Conservation (phyloP, 1,284 basidiomycete species). For the Leccinum ponderosum region DNA sequence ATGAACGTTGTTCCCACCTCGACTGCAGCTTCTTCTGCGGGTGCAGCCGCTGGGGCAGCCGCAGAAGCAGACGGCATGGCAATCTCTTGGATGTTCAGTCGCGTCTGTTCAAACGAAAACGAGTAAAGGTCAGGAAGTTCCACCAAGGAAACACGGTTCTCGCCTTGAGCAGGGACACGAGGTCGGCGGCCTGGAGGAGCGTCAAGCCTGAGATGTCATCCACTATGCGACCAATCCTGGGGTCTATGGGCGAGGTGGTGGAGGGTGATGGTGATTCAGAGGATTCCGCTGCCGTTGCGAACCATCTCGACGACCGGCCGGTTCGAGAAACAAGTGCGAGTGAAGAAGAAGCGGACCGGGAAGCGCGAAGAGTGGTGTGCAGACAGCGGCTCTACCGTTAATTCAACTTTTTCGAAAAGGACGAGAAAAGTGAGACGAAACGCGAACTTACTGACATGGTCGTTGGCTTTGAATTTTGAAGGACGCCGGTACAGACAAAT, state of each 20-base stretch:
- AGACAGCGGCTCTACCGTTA: slow-evolving; percentile 20
- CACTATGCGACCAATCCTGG: slow-evolving; percentile 83
- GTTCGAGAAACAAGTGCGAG: slow-evolving; percentile 19
- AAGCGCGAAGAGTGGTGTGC: slow-evolving; percentile 13
- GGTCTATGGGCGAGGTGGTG: slow-evolving; percentile 44
- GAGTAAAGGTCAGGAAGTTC: not conserved
- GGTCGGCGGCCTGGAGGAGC: slow-evolving; percentile 95
- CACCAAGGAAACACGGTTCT: slow-evolving; percentile 13
- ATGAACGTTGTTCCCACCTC: slow-evolving; percentile 46
- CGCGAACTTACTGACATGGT: slow-evolving; percentile 25
- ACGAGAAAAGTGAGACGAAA: not conserved
- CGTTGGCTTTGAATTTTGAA: slow-evolving; percentile 15
- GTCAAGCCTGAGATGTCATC: slow-evolving; percentile 93
- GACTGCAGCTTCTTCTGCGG: slow-evolving; percentile 60
- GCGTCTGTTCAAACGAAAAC: slow-evolving; percentile 53
- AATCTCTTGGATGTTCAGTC: slow-evolving; percentile 97
- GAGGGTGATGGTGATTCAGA: slow-evolving; percentile 32
- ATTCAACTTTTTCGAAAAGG: not conserved
- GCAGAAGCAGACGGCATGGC: slow-evolving; percentile 77
- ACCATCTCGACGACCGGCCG: slow-evolving; percentile 39
- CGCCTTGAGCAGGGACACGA: slow-evolving; percentile 92
- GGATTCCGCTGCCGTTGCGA: slow-evolving; percentile 47
- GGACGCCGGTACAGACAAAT: slow-evolving; percentile 14
- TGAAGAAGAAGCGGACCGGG: slow-evolving; percentile 13
- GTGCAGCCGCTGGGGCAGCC: slow-evolving; percentile 50